Base-by-base conservation (phyloP, 805 yeast species). In the Candida stauntonica region DNA sequence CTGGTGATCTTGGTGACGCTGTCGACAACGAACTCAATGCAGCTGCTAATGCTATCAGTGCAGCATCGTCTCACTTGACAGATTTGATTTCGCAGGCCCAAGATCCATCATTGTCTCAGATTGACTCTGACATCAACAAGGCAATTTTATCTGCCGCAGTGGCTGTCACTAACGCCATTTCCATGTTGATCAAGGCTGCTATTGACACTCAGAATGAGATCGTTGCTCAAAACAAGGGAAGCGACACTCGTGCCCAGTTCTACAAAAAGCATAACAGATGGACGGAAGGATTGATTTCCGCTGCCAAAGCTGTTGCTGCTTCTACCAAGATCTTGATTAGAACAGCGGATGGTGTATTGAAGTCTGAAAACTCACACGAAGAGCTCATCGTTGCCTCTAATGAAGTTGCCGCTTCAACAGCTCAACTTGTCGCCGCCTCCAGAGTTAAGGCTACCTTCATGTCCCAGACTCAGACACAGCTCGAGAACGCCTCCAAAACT, bases 261-360 rank as follows among this genome's bases (percentile, higher is more conserved):
- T 88, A 88, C 63, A 84, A 81, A 58, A 86, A 86, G 62, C 84
- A 87, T 59, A 87, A 80, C 60, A 73, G 91, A 52, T 87, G 96
- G 96, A 86, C 96, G 0, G 95, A 88, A 62, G 96, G 96, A 17
- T 76, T 87, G 41, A 79, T 87, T 21, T 83, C 94, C 43, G 96
- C 96, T 14, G 86, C 95, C 2, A 81, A 82, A 51, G 80, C 91
- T 1, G 93, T 87, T 28, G 95, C 94, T 2, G 75, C 76, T 3
- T 77, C 95, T 1, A 88, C 96, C 3, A 82, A 80, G 52, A 66
- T 81, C n/a, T 70, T 87, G 46, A 87, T 87, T 43, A 75, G 75
- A 43, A 82, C 86, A n/a, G 94, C 95, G 0, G 93, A 86, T 62
- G 93, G 94, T 15, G 86, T 86, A 14, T 64, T 87, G 28, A 68